A percentile compares a stretch with the other conserved stretches of the same genome.
Conservation (phyloP, 2,329 filamentous ascomycete species). For the Leptodontidium sp. region DNA sequence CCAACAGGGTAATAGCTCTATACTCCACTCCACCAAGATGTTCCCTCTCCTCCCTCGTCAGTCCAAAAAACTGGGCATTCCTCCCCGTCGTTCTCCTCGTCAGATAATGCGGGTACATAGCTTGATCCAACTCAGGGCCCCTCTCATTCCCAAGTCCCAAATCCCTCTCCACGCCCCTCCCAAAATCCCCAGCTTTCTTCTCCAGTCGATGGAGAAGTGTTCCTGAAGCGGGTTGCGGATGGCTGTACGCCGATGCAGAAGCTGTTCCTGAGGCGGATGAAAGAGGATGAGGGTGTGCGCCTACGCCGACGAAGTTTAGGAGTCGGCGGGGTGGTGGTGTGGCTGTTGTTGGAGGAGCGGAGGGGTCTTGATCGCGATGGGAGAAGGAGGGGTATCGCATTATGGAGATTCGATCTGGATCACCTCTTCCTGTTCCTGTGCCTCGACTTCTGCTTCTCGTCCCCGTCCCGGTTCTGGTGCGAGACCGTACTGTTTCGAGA, state of each 20-base stretch:
- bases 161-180: neutral
- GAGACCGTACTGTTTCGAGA: neutral
- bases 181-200: neutral
- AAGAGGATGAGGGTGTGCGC: constrained; percentile 21
- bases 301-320: constrained; percentile 35
- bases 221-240: neutral
- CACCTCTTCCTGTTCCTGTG: neutral
- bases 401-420: constrained; percentile 28
- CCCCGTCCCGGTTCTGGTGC: neutral
- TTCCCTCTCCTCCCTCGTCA: constrained; percentile 62
- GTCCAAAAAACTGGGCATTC: constrained; percentile 63
- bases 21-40: constrained; percentile 70
- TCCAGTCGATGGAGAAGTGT: neutral
- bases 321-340: constrained; percentile 23
- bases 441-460: neutral
- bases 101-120: constrained; percentile 40
- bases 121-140: constrained; percentile 21
- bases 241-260: constrained; percentile 22
- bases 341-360: neutral
- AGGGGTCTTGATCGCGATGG: neutral
- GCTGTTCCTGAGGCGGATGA: neutral
- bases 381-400: constrained; percentile 16
- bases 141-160: neutral
- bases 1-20: constrained; percentile 65
- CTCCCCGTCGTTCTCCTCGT: constrained; percentile 50